Evolutionary conservation across 495 filamentous ascomycete species (phyloP), one percentile per base, ranked within the genome.

Genomic region (Penicillium diatomitis): DNA sequence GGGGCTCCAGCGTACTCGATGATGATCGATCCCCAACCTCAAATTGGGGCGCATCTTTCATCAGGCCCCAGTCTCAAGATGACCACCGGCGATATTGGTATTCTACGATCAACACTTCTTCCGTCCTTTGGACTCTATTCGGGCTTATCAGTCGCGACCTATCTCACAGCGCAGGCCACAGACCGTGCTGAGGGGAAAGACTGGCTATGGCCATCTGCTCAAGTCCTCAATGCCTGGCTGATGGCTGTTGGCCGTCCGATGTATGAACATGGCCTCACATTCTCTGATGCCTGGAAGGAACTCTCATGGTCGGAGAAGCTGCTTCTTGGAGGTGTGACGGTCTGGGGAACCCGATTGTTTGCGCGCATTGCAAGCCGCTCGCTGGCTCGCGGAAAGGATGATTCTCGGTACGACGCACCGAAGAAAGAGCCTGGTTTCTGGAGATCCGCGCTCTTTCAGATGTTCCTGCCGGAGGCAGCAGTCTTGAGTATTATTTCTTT

Each of bases 161-260:
- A 73, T 48, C 58, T 62, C 6, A 58, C 67, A 39, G 73, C 72
- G 2, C 62, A 73, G 9, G 56, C 66, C 37, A 76, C 73, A 3
- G 51, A 77, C 62, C 66, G 68, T 11, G 68, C 75, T 32, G 79
- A 81, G 29, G 60, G 72, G 29, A 82, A 82, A 56, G 78, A 82
- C 55, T 75, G 72, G 68, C 55, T 74, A 30, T 82, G 79, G 79
- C 75, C 77, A 0, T 57, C 66, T 3, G 71, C 60, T 12, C 77
- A 75, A 55, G 71, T 81, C 30, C 48, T 67, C 48, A 81, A 79
- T 56, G 78, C 73, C 5, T 82, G 78, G 78, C 78, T 75, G 75
- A 73, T 65, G 45, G 74, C 79, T 36, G 53, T 81, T 43, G 75
- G 78, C 34, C 64, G 62, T 12, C 68, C 62, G 2, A 60, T 77